These are phyloP conservation scores for Colletotrichum cereale DNA, from an alignment of 2,329 filamentous ascomycete species.

Conservation along the genomic window DNA sequence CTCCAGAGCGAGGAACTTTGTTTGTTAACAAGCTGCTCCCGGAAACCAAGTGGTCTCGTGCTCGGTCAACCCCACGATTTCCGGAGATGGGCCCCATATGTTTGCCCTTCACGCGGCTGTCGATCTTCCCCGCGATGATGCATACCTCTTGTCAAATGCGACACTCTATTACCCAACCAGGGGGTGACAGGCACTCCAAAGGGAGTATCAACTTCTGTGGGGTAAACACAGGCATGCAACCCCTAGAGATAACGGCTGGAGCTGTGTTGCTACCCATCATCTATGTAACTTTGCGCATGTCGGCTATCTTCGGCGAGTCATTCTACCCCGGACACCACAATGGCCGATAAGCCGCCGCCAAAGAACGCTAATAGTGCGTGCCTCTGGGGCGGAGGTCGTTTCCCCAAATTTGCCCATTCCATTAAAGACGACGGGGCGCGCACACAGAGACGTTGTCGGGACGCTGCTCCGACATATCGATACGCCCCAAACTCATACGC, in stretches of 20 bases:
- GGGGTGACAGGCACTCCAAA: not conserved
- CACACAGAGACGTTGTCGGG: conserved; percentile 21
- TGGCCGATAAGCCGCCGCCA: conserved; percentile 24
- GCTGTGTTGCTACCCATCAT: too few relatives aligned
- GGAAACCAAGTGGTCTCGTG: conserved; percentile 5
- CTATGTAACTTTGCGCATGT: too few relatives aligned
- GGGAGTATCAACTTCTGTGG: not conserved
- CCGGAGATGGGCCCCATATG: not conserved
- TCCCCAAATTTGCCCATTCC: not conserved
- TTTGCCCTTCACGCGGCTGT: not conserved
- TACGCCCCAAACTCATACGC: not conserved
- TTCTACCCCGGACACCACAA: conserved; percentile 21
- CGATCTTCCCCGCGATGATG: conserved; percentile 17
- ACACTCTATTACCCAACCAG: not conserved
- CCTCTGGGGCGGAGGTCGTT: not conserved
- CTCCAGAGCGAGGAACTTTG: not conserved
- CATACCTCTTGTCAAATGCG: not conserved
- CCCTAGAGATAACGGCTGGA: conserved; percentile 2
- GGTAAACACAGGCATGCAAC: not conserved
- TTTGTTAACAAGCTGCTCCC: not conserved
- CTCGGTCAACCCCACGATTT: not conserved
- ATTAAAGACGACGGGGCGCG: conserved; percentile 30
- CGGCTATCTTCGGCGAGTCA: conserved; percentile 21
- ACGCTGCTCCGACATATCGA: conserved; percentile 31
- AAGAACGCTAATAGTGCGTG: conserved; percentile 20